A percentile compares a stretch with the other conserved stretches of the same genome.
Conservation (phyloP, 495 filamentous ascomycete species). For the Penicillium simplicissimum region DNA sequence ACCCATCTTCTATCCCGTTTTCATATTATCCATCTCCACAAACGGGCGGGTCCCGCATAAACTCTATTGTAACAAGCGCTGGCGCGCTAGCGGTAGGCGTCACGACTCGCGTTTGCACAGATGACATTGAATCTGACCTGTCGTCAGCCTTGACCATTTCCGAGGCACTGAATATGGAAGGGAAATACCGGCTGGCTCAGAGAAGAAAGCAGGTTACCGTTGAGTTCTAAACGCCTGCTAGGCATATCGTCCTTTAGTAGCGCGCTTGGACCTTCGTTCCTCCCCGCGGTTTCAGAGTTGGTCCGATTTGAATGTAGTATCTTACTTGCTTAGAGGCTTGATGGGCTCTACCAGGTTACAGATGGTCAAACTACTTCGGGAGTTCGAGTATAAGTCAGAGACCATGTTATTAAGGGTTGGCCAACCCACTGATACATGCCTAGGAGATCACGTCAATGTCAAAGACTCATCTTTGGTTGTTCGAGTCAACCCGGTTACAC, state of each 20-base stretch:
- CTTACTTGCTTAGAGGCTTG: background rate
- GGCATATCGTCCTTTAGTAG: background rate
- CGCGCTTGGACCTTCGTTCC: background rate
- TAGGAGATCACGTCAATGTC: background rate
- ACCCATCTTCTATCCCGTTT: conserved; percentile 10
- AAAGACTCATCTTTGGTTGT: background rate
- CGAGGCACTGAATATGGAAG: too few relatives aligned
- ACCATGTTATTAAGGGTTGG: background rate
- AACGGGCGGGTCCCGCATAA: conserved; percentile 10
- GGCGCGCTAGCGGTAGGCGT: background rate
- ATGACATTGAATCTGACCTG: conserved; percentile 1
- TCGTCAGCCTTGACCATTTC: background rate
- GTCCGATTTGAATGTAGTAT: conserved; percentile 17
- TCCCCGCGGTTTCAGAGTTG: conserved; percentile 13
- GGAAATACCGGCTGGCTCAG: background rate
- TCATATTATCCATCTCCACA: conserved; percentile 12
- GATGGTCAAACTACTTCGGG: background rate
- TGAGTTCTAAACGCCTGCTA: background rate
- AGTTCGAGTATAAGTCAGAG: background rate
- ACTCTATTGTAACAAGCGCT: conserved; percentile 12
- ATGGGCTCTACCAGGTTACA: background rate
- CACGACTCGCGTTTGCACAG: conserved; percentile 18
- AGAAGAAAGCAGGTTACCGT: background rate
- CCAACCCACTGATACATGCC: background rate
- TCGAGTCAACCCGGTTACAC: background rate